Conservation (phyloP, 805 yeast genomes). For the Ogataea nakhonphanomensis region DNA sequence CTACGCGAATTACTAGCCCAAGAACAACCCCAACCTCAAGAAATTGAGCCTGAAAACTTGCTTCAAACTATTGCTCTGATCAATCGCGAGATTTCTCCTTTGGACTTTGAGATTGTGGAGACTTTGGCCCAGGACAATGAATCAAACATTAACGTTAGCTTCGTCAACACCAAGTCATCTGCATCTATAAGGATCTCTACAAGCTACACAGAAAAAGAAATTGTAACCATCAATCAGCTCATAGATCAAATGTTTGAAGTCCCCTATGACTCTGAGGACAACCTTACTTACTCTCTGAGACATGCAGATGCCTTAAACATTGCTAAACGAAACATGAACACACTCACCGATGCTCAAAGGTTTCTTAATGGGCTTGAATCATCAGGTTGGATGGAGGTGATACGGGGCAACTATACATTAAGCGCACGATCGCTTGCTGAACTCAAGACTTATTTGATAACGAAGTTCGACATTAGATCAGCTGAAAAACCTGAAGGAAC, state of each 20-base stretch:
- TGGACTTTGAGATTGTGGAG: conserved; percentile 39
- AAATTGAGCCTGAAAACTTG: conserved; percentile 6
- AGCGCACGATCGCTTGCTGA: conserved; percentile 46
- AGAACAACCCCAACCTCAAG: conserved; percentile 3
- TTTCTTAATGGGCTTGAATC: conserved; percentile 40
- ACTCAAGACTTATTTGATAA: conserved; percentile 41
- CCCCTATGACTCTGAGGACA: conserved; percentile 24
- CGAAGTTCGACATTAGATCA: conserved; percentile 37
- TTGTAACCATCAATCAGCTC: conserved; percentile 44
- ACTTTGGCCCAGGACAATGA: conserved; percentile 33
- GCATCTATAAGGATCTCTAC: conserved; percentile 37
- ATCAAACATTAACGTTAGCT: conserved; percentile 21
- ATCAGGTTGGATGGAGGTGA: conserved; percentile 52
- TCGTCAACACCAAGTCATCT: conserved; percentile 39
- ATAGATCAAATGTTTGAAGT: conserved; percentile 38
- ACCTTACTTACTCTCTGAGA: conserved; percentile 34
- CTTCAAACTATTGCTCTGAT: conserved; percentile 19
- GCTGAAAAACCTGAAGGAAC: conserved; percentile 34
- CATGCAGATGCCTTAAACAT: conserved; percentile 36
- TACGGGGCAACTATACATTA: conserved; percentile 33
- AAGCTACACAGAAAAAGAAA: conserved; percentile 35
- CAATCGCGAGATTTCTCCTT: conserved; percentile 30
- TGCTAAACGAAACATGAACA: conserved; percentile 16
- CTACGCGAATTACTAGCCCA: conserved; percentile 5
- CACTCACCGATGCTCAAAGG: conserved; percentile 33